A percentile compares a stretch with the other conserved stretches of the same genome.
Evolutionary conservation across 2,329 filamentous ascomycete genomes (phyloP).

Genomic region (Verticillium nonalfalfae): DNA sequence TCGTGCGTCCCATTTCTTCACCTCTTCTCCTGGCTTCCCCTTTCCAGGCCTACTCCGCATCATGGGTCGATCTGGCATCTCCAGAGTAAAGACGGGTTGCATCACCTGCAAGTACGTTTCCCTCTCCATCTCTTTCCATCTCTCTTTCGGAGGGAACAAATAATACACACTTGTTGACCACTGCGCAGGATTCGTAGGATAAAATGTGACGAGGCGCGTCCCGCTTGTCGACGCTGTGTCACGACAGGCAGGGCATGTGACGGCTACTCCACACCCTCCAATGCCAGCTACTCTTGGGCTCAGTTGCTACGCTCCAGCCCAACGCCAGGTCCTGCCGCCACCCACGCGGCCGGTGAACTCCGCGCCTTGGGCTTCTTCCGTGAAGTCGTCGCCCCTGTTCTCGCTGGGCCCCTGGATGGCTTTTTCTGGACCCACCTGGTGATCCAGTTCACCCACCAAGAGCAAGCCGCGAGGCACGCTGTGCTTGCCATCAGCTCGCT

Average conservation of each 20-base stretch:
- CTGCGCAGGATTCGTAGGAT: constrained; percentile 17
- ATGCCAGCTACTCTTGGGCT: constrained; percentile 22
- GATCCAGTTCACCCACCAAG: constrained; percentile 26
- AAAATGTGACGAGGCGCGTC: constrained; percentile 24
- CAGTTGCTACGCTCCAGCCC: constrained; percentile 21
- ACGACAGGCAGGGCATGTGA: constrained; percentile 20
- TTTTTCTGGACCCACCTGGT: constrained; percentile 35
- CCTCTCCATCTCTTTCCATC: neutral
- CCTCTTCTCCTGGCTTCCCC: constrained; percentile 4
- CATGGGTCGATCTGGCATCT: constrained; percentile 4
- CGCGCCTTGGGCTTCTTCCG: constrained; percentile 30
- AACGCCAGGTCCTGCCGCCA: constrained; percentile 13
- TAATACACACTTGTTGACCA: neutral
- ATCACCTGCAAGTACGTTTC: constrained; percentile 16
- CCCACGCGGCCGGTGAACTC: constrained; percentile 16
- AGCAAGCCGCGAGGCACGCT: constrained; percentile 17
- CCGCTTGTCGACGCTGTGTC: constrained; percentile 18
- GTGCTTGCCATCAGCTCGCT: constrained; percentile 31
- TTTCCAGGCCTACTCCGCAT: neutral
- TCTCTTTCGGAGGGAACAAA: neutral
- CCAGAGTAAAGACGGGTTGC: constrained; percentile 15
- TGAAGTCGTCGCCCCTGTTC: constrained; percentile 24
- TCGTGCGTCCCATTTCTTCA: neutral
- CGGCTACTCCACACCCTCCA: constrained; percentile 17
- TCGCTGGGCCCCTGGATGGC: constrained; percentile 26